Evolutionary conservation across 2,329 filamentous ascomycete genomes (phyloP).

Genomic region (Ophiostoma populinum): DNA sequence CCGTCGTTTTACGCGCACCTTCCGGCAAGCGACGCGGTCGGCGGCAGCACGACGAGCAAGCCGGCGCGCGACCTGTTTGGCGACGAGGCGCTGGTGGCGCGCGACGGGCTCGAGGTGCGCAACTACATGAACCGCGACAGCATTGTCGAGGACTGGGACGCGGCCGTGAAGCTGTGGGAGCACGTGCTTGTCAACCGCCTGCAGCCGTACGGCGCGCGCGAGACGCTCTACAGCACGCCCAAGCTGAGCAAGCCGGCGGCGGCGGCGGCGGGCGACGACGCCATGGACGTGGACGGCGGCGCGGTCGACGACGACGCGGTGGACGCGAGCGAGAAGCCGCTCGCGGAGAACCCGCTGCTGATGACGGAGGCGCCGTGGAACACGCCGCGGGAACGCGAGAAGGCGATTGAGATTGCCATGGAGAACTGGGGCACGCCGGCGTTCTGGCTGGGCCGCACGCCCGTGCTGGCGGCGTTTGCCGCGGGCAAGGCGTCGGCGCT

Average conservation of each 20-base stretch:
- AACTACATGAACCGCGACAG: slow-evolving; percentile 86
- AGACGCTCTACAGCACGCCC: neutral
- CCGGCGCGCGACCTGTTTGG: slow-evolving; percentile 53
- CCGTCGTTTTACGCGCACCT: slow-evolving; percentile 72
- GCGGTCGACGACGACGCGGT: slow-evolving; percentile 40
- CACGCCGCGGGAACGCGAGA: slow-evolving; percentile 69
- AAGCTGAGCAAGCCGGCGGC: slow-evolving; percentile 50
- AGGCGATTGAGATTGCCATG: slow-evolving; percentile 90
- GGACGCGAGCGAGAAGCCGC: slow-evolving; percentile 51
- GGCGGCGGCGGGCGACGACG: slow-evolving; percentile 41
- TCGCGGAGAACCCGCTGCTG: slow-evolving; percentile 78
- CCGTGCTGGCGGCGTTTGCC: slow-evolving; percentile 80
- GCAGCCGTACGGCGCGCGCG: slow-evolving; percentile 37
- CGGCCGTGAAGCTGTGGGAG: slow-evolving; percentile 78
- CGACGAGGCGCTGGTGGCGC: slow-evolving; percentile 74
- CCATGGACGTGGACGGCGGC: slow-evolving; percentile 48
- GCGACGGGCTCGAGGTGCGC: slow-evolving; percentile 60
- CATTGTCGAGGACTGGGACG: slow-evolving; percentile 92
- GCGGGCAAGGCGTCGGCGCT: slow-evolving; percentile 86
- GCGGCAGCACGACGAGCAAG: slow-evolving; percentile 24
- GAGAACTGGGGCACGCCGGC: slow-evolving; percentile 92
- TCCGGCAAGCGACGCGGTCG: slow-evolving; percentile 7
- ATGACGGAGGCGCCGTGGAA: slow-evolving; percentile 96
- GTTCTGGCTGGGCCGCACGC: slow-evolving; percentile 80
- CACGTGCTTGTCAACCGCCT: slow-evolving; percentile 78